Evolutionary conservation across 345 rosid genomes (phyloP).

Genomic region (Brassica rapa): DNA sequence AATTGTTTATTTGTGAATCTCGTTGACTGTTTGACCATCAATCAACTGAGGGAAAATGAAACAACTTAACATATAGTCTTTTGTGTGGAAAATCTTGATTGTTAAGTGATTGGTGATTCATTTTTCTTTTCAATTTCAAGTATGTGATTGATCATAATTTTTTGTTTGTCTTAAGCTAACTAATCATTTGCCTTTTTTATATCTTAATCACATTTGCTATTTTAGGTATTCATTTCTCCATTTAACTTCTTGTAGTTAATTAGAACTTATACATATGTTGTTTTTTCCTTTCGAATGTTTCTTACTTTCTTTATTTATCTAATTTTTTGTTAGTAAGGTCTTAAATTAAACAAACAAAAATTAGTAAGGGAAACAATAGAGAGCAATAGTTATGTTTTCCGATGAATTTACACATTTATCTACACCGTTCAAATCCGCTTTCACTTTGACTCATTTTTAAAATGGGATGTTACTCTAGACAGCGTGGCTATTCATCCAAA

Average conservation of each 20-base stretch:
- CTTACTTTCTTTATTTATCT: not conserved
- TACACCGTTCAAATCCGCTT: constrained; percentile 15
- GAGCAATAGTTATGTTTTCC: constrained; percentile 14
- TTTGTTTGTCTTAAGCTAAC: not conserved
- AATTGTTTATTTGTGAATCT: constrained; percentile 14
- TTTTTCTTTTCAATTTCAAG: not conserved
- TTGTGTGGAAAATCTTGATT: not conserved
- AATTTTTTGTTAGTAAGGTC: not conserved
- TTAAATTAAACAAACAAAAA: not conserved
- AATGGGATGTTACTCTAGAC: constrained; percentile 15
- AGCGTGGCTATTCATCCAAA: constrained; percentile 27
- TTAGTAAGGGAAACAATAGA: not conserved
- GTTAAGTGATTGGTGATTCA: constrained; percentile 3
- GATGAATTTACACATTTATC: constrained; percentile 13
- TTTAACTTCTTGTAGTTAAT: constrained; percentile 17
- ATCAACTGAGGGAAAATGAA: not conserved
- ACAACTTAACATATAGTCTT: not conserved
- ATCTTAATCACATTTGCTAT: constrained; percentile 9
- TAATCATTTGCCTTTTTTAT: constrained; percentile 21
- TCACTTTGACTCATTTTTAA: constrained; percentile 4
- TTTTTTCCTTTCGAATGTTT: constrained; percentile 5
- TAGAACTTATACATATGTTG: not conserved
- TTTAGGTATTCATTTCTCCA: constrained; percentile 16
- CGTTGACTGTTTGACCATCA: constrained; percentile 36
- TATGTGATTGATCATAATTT: constrained; percentile 6